Conservation (phyloP, 768 basidiomycete species). For the Suillus spraguei region DNA sequence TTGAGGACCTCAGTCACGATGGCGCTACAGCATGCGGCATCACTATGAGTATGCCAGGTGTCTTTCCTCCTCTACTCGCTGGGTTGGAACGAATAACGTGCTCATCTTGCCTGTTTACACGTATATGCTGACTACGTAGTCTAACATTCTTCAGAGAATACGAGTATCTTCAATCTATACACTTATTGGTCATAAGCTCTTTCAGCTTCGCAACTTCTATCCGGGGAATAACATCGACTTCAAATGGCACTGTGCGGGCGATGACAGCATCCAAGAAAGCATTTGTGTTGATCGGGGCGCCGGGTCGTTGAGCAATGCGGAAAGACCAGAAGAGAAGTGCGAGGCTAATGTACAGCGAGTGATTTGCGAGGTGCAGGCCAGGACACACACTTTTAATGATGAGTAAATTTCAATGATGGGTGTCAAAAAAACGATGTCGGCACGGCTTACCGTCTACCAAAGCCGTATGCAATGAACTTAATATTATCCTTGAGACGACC, state of each 20-base stretch:
- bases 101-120: background rate
- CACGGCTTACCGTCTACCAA: background rate
- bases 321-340: slow-evolving; percentile 56
- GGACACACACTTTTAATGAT: slow-evolving; percentile 50
- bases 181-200: slow-evolving; percentile 13
- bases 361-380: slow-evolving; percentile 48
- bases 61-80: background rate
- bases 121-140: background rate
- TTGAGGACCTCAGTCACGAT: too few species aligned
- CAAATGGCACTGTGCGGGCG: background rate
- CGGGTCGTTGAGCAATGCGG: background rate
- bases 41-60: background rate
- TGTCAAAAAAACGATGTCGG: background rate
- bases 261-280: background rate
- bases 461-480: background rate
- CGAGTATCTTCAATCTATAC: background rate
- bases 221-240: background rate
- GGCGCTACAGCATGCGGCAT: too few species aligned
- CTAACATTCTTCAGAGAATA: background rate
- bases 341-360: slow-evolving; percentile 62
- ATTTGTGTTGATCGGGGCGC: background rate
- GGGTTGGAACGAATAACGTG: background rate
- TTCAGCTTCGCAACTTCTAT: slow-evolving; percentile 20
- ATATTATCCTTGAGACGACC: background rate
- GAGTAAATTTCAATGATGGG: background rate